Evolutionary conservation across 495 filamentous ascomycete species (phyloP).

Genomic region (Jackrogersella minutella): DNA sequence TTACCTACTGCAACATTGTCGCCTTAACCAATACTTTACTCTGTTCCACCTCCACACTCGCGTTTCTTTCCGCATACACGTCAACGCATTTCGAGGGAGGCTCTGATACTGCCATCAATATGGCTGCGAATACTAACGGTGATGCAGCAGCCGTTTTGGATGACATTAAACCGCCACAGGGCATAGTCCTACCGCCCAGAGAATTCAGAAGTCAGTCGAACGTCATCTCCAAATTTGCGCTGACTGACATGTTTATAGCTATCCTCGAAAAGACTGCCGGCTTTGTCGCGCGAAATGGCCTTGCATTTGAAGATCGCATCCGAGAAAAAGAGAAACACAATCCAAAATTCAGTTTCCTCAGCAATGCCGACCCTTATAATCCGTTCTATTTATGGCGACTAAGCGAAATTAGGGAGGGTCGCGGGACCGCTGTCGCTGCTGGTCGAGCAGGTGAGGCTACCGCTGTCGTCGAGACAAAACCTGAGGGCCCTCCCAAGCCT

Average conservation of each 20-base stretch:
- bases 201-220: slow-evolving; percentile 43
- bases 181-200: slow-evolving; percentile 82
- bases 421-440: slow-evolving; percentile 81
- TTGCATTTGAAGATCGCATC: slow-evolving; percentile 87
- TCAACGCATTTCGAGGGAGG: slow-evolving; percentile 34
- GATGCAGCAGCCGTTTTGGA: slow-evolving; percentile 60
- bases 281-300: slow-evolving; percentile 85
- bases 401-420: slow-evolving; percentile 80
- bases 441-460: slow-evolving; percentile 74
- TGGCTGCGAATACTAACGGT: slow-evolving; percentile 66
- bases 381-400: slow-evolving; percentile 92
- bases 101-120: slow-evolving; percentile 46
- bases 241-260: slow-evolving; percentile 71
- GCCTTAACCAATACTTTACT: slow-evolving; percentile 25
- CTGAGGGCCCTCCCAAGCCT: slow-evolving; percentile 86
- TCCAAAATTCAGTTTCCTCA: slow-evolving; percentile 90
- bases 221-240: slow-evolving; percentile 28
- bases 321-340: slow-evolving; percentile 86
- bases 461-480: slow-evolving; percentile 64
- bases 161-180: slow-evolving; percentile 76
- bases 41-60: slow-evolving; percentile 2
- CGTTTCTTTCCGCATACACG: not conserved
- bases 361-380: slow-evolving; percentile 81
- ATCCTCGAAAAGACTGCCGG: slow-evolving; percentile 97
- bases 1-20: slow-evolving; percentile 41